Base-by-base conservation (phyloP, 352 stramenopile genomes). In the Phytophthora cactorum region DNA sequence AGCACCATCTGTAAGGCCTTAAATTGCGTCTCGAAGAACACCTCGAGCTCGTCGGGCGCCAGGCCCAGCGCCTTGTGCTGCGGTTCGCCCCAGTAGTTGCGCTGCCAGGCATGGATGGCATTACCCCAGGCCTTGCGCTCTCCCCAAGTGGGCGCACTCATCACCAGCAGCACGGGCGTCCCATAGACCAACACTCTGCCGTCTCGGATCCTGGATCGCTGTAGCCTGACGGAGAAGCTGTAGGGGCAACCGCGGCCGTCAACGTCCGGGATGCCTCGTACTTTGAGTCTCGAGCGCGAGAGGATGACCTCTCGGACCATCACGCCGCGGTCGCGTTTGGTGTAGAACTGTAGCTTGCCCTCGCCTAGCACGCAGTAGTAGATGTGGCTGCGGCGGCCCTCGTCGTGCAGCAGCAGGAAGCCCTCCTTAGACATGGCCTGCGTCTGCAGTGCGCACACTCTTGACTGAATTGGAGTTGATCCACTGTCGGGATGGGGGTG, bases 91-190 rank as follows among this genome's bases (percentile, higher is more conserved):
- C 88, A 95, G 69, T 95, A 96, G 63, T 90, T 89, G 28, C 88
- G 84, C 63, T 96, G 88, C 88, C 88, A 96, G 17, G 82, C 84
- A 60, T 93, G 82, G 64, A 96, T 94, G 22, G 84, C 81, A 54
- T 95, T 96, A n/a, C 86, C 88, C 88, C 88, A 96, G 6, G 81
- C 76, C 59, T 92, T 92, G 52, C 88, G 87, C 60, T 96, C 88
- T 2, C 74, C 75, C 78, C 83, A 92, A 34, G 82, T 89, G 22
- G 88, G 83, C 7, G 86, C 87, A 27, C 76, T 92, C 25, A 94
- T 72, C 7, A 95, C 49, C 38, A 93, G 68, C 46, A 82, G 49
- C 28, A 76, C 67, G 1, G 86, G 82, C 52, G 80, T 80, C 22
- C 87, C 86, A 29, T 81, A 77, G 34, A 93, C 74, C 27, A 91